These are phyloP conservation scores for Pholiota adiposa DNA, from an alignment of 1,284 basidiomycete genomes.

Conservation along the genomic window DNA sequence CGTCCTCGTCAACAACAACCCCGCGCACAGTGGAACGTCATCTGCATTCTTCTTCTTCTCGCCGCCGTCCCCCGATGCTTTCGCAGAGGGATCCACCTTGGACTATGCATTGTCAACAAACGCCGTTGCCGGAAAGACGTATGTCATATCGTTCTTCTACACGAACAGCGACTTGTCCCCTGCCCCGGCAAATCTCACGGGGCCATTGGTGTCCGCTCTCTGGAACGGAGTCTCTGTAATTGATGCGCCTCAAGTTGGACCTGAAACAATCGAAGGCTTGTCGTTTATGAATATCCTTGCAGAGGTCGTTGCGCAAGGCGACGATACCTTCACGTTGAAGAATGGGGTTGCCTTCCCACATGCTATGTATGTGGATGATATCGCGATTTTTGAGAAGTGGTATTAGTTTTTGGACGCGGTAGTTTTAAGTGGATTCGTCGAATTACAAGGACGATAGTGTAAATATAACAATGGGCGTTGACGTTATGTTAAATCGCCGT, in stretches of 20 bases:
- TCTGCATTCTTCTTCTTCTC: conserved; percentile 8
- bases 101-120: conserved; percentile 6
- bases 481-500: too few species aligned
- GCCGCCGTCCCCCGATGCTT: not conserved
- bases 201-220: conserved; percentile 9
- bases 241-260: conserved; percentile 2
- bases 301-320: conserved; percentile 9
- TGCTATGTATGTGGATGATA: conserved; percentile 14
- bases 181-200: not conserved
- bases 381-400: conserved; percentile 14
- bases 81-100: conserved; percentile 4
- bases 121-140: conserved; percentile 9
- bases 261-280: not conserved
- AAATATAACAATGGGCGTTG: not conserved
- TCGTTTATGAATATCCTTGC: conserved; percentile 5
- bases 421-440: too few species aligned
- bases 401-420: not conserved
- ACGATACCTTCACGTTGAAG: conserved; percentile 14
- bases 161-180: conserved; percentile 1
- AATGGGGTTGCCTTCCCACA: conserved; percentile 8
- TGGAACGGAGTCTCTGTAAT: conserved; percentile 17
- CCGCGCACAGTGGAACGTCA: conserved; percentile 8
- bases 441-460: too few species aligned
- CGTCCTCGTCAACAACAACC: conserved; percentile 8
- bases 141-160: conserved; percentile 18